Percentiles rank a stretch among this genome's conserved stretches.
These are phyloP conservation scores for Agroathelia rolfsii DNA, from an alignment of 1,284 basidiomycete species.

Conservation along the genomic window DNA sequence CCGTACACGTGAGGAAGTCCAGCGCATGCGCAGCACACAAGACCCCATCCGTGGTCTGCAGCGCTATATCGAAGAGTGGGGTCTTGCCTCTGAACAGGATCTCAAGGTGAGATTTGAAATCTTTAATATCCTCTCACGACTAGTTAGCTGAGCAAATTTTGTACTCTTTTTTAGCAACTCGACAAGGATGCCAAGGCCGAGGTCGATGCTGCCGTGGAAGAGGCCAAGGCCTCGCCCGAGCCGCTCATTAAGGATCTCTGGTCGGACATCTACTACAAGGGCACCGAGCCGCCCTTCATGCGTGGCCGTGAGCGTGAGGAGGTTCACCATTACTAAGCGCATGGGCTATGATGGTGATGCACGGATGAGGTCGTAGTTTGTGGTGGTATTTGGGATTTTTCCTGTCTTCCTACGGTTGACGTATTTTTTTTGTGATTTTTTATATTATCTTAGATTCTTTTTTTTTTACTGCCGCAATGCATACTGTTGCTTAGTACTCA, in stretches of 20 bases:
- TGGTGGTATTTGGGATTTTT: too few relatives aligned
- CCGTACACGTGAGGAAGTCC: conserved; percentile 96
- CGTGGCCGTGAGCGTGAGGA: conserved; percentile 93
- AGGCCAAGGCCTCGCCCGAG: conserved; percentile 83
- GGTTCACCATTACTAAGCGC: too few relatives aligned
- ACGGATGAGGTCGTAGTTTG: too few relatives aligned
- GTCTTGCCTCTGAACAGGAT: conserved; percentile 80
- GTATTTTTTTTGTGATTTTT: too few relatives aligned
- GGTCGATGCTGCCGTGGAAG: conserved; percentile 87
- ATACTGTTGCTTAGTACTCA: too few relatives aligned
- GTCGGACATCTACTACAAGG: conserved; percentile 89
- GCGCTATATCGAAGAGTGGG: conserved; percentile 91
- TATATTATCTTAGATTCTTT: too few relatives aligned
- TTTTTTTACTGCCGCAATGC: too few relatives aligned
- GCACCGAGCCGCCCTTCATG: conserved; percentile 83
- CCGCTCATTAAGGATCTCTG: conserved; percentile 75
- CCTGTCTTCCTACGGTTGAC: too few relatives aligned
- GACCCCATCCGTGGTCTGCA: conserved; percentile 98
- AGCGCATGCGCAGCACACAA: conserved; percentile 90
- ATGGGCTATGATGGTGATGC: too few relatives aligned
- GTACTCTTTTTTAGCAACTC: conserved; percentile 42
- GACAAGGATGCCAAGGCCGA: conserved; percentile 93
- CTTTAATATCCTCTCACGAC: too few relatives aligned
- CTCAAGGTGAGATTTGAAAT: too few relatives aligned
- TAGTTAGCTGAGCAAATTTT: too few relatives aligned